A percentile compares a stretch with the other conserved stretches of the same genome.
phyloP scores from a whole-genome alignment of 2,329 filamentous ascomycete genomes.

The Fusarium sp. region DNA sequence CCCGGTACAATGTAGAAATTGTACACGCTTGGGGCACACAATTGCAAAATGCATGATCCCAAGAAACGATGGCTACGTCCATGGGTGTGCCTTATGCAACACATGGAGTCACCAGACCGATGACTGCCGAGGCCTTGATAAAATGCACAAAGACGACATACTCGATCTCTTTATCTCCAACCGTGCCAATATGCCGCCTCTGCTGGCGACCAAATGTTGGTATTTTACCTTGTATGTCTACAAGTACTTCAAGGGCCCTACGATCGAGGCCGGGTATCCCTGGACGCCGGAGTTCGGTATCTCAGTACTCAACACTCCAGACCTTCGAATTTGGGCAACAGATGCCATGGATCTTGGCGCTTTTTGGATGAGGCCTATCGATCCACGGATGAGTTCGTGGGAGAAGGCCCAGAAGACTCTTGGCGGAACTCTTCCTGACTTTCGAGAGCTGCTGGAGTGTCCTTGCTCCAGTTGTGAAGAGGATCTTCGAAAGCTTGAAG shows the following conservation, averaged over 20 bases:
- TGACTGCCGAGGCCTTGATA: background rate
- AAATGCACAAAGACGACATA: too few species aligned
- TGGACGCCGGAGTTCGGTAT: background rate
- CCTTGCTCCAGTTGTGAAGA: background rate
- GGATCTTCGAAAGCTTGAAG: accelerated
- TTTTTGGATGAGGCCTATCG: background rate
- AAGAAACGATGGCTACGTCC: background rate
- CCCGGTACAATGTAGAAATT: background rate
- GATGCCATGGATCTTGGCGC: background rate
- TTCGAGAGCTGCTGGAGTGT: background rate
- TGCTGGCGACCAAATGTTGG: background rate
- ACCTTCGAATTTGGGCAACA: background rate
- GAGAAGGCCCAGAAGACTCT: background rate
- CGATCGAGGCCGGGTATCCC: background rate
- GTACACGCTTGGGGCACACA: background rate
- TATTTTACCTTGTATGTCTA: background rate
- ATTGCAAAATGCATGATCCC: background rate
- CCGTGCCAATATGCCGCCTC: background rate
- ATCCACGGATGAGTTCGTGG: background rate
- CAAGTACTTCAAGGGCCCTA: background rate
- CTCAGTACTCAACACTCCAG: background rate
- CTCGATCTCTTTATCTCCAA: background rate
- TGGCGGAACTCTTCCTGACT: background rate
- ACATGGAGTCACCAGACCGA: background rate
- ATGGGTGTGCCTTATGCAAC: background rate